Conservation (phyloP, 345 rosid genomes). For the Nasturtium officinale region DNA sequence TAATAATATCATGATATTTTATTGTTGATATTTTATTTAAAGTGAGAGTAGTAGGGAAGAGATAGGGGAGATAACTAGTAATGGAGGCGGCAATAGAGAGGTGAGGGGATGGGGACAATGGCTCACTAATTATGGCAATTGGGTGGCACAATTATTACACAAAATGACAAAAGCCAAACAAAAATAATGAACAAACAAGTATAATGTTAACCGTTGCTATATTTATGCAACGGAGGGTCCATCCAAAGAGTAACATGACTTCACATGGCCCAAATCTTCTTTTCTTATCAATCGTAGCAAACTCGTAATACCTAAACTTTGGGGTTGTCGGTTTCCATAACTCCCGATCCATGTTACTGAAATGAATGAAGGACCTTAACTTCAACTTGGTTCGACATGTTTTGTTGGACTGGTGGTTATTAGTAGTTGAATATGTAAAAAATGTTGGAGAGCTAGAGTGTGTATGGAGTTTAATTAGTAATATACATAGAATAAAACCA, state of each 20-base stretch:
- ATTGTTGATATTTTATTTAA: conserved; percentile 15
- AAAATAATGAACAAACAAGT: conserved; percentile 11
- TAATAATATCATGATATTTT: not conserved
- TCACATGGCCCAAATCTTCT: conserved; percentile 35
- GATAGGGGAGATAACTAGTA: conserved; percentile 6
- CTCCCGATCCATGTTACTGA: not conserved
- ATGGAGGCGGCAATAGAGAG: conserved; percentile 31
- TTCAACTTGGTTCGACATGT: not conserved
- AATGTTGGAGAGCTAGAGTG: not conserved
- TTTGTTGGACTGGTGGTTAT: not conserved
- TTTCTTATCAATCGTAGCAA: conserved; percentile 10
- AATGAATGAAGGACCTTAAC: conserved; percentile 2
- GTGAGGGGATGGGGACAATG: conserved; percentile 35
- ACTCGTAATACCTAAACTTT: conserved; percentile 11
- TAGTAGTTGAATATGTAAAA: not conserved
- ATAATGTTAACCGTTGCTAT: conserved; percentile 21
- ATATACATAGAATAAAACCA: conserved; percentile 14
- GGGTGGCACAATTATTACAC: conserved; percentile 39
- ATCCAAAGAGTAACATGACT: conserved; percentile 36
- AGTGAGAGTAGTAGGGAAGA: conserved; percentile 2
- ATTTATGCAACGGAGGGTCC: conserved; percentile 28
- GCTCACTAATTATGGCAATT: conserved; percentile 38
- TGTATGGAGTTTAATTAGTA: not conserved
- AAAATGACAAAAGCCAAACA: conserved; percentile 33
- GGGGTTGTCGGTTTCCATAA: conserved; percentile 14